A percentile compares a stretch with the other conserved stretches of the same genome.
These are phyloP conservation scores for Pisolithus thermaeus DNA, from an alignment of 1,284 basidiomycete genomes.

Conservation along the genomic window DNA sequence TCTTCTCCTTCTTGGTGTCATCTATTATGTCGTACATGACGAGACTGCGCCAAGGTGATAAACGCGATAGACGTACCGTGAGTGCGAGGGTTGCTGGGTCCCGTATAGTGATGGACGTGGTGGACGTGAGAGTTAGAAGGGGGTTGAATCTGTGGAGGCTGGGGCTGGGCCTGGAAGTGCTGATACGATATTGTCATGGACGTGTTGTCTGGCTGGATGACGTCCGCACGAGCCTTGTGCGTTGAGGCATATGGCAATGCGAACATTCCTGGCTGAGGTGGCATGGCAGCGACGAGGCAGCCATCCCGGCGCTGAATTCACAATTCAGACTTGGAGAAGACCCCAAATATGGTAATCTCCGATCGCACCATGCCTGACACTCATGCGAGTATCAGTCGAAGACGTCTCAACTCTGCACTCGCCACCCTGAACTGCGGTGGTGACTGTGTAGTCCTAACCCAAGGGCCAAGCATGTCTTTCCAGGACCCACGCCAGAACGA, in stretches of 20 bases:
- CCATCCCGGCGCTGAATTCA: not conserved
- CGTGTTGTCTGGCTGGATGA: constrained; percentile 17
- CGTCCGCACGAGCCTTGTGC: constrained; percentile 34
- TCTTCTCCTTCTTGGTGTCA: constrained; percentile 51
- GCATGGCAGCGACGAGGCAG: constrained; percentile 29
- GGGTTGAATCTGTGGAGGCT: constrained; percentile 4
- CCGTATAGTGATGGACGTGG: constrained; percentile 29
- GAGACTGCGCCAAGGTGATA: not conserved
- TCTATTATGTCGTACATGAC: constrained; percentile 21
- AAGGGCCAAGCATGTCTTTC: too few relatives aligned
- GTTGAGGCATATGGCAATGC: constrained; percentile 40
- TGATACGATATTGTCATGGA: constrained; percentile 11
- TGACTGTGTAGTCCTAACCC: too few relatives aligned
- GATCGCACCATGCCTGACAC: too few relatives aligned
- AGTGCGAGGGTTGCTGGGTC: constrained; percentile 31
- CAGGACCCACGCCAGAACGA: too few relatives aligned
- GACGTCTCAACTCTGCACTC: too few relatives aligned
- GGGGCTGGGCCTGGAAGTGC: constrained; percentile 5
- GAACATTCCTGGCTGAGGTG: constrained; percentile 50
- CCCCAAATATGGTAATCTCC: too few relatives aligned
- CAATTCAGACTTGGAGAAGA: not conserved
- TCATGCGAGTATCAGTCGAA: too few relatives aligned
- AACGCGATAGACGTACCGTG: constrained; percentile 30
- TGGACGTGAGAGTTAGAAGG: constrained; percentile 10
- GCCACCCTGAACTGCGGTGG: too few relatives aligned